Base-by-base conservation (phyloP, 2,329 filamentous ascomycete genomes). In the Chaetothyriales sp. region DNA sequence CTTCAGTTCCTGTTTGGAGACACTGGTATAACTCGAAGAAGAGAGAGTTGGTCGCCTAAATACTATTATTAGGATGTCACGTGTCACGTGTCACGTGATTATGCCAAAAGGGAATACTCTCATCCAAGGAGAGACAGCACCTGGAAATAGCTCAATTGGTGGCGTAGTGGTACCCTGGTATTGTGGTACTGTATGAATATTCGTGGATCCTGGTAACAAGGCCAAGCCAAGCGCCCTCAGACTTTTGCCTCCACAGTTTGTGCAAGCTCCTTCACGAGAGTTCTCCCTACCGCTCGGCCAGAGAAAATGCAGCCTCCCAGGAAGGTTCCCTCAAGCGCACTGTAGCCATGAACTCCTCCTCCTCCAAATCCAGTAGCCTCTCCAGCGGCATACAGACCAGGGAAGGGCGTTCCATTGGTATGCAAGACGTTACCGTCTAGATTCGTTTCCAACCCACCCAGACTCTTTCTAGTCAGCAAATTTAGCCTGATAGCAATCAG, bases 221-320 rank as follows among this genome's bases (percentile, higher is more conserved):
- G 15, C 10, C 15, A 39, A 15, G 10, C 9, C 32, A 39, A 36
- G 3, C 32, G 10, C 10, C 32, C 15, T 39, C 32, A 39, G 15
- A 39, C 32, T 39, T 39, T 39, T 39, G 32, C 32, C 12, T 39
- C 32, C 32, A 39, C 32, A 5, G 32, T 15, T 12, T 39, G 12
- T 15, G 32, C 43, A 18, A 45, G 22, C n/a, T 20, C 12, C n/a
- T 45, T 20, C 18, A 45, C 47, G 20, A 81, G 73, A 0, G 71
- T 76, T 8, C 72, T 65, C 0, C 78, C 78, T 0, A 77, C 78
- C 0, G 73, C 73, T 5, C 77, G 65, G 0, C 78, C 78, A 0
- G 77, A 80, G 57, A 81, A 81, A 57, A 81, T 79, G 52, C 78
- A 81, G 0, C 78, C 78, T 12, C 78, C 78, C 3, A 81, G 57